Evolutionary conservation across 139 green algal genomes (phyloP).

Genomic region (Picochlorum sp.): DNA sequence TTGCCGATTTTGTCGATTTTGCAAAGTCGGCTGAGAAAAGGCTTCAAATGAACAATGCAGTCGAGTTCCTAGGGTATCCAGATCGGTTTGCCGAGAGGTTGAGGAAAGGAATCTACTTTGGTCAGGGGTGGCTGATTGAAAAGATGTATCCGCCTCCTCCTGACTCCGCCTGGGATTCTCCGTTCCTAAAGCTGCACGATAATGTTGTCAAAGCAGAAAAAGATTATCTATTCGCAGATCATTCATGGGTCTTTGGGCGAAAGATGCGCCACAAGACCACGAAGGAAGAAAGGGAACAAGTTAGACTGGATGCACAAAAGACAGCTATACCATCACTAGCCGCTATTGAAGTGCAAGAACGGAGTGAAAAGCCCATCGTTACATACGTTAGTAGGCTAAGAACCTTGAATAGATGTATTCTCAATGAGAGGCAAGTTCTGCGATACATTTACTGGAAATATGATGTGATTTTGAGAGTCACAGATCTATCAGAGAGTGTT

Average conservation of each 20-base stretch:
- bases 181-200: neutral
- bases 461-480: neutral
- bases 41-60: slow-evolving; percentile 5
- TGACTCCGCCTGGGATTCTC: neutral
- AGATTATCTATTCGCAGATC: neutral
- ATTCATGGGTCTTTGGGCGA: slow-evolving; percentile 3
- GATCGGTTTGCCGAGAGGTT: neutral
- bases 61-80: slow-evolving; percentile 4
- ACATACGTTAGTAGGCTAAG: neutral
- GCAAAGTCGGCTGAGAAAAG: neutral
- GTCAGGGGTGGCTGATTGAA: slow-evolving; percentile 1
- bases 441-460: slow-evolving; percentile 6
- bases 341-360: neutral
- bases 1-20: slow-evolving; percentile 2
- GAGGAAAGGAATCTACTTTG: neutral
- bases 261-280: neutral
- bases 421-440: slow-evolving; percentile 2
- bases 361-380: neutral
- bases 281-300: neutral
- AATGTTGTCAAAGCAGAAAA: neutral
- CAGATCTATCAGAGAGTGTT: neutral
- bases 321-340: neutral
- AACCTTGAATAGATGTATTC: neutral
- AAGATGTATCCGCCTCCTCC: neutral
- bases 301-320: neutral